phyloP scores from a whole-genome alignment of 2,329 filamentous ascomycete species.

The Claviceps sp. region DNA sequence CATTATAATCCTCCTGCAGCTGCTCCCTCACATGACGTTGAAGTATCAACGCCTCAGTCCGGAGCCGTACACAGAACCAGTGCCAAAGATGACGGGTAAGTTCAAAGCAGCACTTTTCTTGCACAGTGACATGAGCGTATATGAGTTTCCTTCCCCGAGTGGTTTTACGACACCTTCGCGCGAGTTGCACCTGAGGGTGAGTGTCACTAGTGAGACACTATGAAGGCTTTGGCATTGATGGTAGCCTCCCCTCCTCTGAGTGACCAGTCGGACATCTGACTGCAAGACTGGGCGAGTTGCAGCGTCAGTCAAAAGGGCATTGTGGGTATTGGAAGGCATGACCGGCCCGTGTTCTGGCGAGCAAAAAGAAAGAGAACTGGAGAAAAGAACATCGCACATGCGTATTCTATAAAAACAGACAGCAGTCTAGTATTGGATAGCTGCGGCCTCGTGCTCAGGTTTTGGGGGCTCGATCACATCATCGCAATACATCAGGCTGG shows the following conservation, averaged over 20 bases:
- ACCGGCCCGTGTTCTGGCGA: constrained; percentile 1
- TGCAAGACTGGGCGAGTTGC: neutral
- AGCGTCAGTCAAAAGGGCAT: neutral
- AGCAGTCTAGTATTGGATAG: neutral
- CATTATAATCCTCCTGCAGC: constrained; percentile 17
- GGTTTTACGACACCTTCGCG: neutral
- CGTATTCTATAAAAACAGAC: neutral
- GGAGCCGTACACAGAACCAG: constrained; percentile 42
- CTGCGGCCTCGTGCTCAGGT: neutral
- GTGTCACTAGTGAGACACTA: neutral
- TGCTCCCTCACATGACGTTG: constrained; percentile 17
- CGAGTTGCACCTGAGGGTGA: neutral
- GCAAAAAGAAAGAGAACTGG: neutral
- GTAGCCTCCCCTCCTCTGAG: neutral
- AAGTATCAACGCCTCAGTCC: constrained; percentile 19
- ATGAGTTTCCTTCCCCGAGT: neutral
- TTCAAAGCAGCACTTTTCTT: constrained; percentile 6
- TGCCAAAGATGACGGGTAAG: constrained; percentile 41
- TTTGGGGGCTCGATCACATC: neutral
- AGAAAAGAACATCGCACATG: neutral
- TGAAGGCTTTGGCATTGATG: neutral
- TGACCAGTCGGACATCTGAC: neutral
- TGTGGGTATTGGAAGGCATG: neutral
- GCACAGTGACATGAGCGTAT: neutral
- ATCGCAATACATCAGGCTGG: neutral